A percentile compares a stretch with the other conserved stretches of the same genome.
These are phyloP conservation scores for Pseudogymnoascus sp. DNA, from an alignment of 2,329 filamentous ascomycete genomes.

Conservation along the genomic window DNA sequence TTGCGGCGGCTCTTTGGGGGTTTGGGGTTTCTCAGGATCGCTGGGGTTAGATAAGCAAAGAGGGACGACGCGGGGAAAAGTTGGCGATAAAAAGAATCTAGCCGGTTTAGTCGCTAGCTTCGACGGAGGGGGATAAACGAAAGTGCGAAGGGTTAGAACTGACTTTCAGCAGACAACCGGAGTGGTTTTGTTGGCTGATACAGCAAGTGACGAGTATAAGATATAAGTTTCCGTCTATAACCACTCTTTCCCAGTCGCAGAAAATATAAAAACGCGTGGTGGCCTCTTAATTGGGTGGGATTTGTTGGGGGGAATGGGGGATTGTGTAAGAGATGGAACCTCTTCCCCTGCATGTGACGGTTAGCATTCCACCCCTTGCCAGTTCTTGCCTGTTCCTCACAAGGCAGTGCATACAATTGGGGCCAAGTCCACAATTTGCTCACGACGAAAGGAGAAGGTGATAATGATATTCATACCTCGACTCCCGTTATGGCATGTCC, in stretches of 20 bases:
- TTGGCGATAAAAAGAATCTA: neutral
- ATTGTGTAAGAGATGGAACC: neutral
- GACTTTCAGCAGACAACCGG: neutral
- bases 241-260: neutral
- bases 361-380: neutral
- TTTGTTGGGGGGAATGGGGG: neutral
- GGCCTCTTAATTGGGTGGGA: neutral
- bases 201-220: neutral
- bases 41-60: neutral
- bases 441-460: neutral
- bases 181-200: neutral
- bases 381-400: no score
- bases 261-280: neutral
- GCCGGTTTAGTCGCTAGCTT: neutral
- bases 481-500: neutral
- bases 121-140: neutral
- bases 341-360: neutral
- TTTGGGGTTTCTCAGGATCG: neutral
- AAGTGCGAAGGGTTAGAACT: neutral
- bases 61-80: neutral
- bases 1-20: conserved; percentile 1
- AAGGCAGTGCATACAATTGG: neutral
- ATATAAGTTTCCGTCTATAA: neutral
- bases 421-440: neutral
- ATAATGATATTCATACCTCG: neutral